phyloP scores from a whole-genome alignment of 1,139 yeast species.

The Sugiyamaella grinbergsii region DNA sequence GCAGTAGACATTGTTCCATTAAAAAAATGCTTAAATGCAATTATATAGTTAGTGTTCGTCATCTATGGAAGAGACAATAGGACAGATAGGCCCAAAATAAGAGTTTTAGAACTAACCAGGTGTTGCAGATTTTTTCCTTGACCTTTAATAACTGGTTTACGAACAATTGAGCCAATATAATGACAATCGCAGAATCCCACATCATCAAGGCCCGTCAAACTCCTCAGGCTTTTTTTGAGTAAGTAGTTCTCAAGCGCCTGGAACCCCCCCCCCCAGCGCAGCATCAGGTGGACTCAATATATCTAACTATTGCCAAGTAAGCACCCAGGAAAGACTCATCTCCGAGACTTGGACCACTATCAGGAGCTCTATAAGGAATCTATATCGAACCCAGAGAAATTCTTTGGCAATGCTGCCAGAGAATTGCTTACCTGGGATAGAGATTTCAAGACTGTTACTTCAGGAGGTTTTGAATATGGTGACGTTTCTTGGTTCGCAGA shows the following conservation, averaged over 20 bases:
- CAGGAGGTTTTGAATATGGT: constrained; percentile 75
- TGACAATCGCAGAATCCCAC: constrained; percentile 78
- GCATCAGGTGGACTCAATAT: no score
- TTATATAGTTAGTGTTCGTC: no score
- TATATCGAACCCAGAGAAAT: constrained; percentile 75
- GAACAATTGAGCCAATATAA: constrained; percentile 33
- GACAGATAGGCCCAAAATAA: no score
- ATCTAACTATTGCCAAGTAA: constrained; percentile 29
- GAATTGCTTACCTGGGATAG: constrained; percentile 83
- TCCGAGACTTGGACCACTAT: constrained; percentile 64
- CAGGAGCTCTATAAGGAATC: constrained; percentile 72
- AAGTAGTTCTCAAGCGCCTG: constrained; percentile 37
- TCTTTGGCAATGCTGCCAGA: constrained; percentile 81
- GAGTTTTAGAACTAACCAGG: background rate
- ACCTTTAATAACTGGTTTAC: background rate
- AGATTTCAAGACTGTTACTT: constrained; percentile 67
- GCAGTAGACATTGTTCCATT: no score
- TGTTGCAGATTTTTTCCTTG: background rate
- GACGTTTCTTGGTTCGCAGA: constrained; percentile 92
- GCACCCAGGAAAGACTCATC: constrained; percentile 45
- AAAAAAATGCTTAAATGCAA: no score
- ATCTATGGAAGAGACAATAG: no score
- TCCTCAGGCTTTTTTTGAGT: constrained; percentile 72
- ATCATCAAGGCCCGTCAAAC: constrained; percentile 62
- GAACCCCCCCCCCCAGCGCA: constrained; percentile 14